Evolutionary conservation across 331 rosid genomes (phyloP).

Genomic region (Cydonia oblonga): DNA sequence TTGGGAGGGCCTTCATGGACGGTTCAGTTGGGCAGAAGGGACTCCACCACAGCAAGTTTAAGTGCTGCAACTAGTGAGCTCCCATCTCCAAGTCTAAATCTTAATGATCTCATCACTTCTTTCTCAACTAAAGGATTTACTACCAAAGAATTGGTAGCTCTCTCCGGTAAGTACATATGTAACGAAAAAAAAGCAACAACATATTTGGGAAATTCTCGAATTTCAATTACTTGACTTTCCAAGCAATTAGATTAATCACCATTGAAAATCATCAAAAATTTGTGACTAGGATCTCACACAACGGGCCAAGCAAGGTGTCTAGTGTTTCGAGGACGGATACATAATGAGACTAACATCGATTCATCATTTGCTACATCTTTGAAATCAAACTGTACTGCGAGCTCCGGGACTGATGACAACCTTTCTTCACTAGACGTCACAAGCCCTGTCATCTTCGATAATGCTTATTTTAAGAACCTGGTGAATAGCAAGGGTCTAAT

Average conservation of each 20-base stretch:
- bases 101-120: slow-evolving; percentile 35
- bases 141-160: slow-evolving; percentile 50
- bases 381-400: slow-evolving; percentile 39
- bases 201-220: not conserved
- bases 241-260: not conserved
- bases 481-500: slow-evolving; percentile 50
- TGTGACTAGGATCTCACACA: slow-evolving; percentile 56
- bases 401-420: slow-evolving; percentile 35
- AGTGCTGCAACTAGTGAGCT: slow-evolving; percentile 51
- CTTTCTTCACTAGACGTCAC: slow-evolving; percentile 52
- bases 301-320: slow-evolving; percentile 70
- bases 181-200: not conserved
- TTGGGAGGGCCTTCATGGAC: slow-evolving; percentile 62
- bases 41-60: slow-evolving; percentile 59
- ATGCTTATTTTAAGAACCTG: slow-evolving; percentile 54
- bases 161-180: slow-evolving; percentile 37
- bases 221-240: not conserved
- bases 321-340: slow-evolving; percentile 43
- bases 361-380: slow-evolving; percentile 45
- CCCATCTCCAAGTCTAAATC: slow-evolving; percentile 58
- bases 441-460: slow-evolving; percentile 47
- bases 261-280: not conserved
- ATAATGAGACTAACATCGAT: slow-evolving; percentile 54
- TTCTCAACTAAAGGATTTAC: slow-evolving; percentile 57
- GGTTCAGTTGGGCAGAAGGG: slow-evolving; percentile 58